A percentile compares a stretch with the other conserved stretches of the same genome.
phyloP scores from a whole-genome alignment of 164 flowering plant genomes.

The Santalum album region DNA sequence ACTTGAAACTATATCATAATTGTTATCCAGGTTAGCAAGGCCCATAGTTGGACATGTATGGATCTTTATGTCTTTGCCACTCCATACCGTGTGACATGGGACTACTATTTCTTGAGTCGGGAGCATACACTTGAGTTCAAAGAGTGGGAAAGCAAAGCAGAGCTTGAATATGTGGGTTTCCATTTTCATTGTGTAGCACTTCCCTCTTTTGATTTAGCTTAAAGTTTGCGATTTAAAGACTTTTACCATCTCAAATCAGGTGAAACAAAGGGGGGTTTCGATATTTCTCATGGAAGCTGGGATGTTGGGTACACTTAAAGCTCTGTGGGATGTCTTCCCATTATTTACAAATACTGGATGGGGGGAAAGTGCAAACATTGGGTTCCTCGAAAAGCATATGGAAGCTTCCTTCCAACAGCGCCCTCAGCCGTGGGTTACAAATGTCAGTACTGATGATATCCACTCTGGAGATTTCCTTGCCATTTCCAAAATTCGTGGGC shows the following conservation, averaged over 20 bases:
- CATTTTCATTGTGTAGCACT: not conserved
- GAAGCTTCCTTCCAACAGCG: conserved; percentile 70
- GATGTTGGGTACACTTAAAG: conserved; percentile 87
- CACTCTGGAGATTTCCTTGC: conserved; percentile 97
- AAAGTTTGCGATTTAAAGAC: not conserved
- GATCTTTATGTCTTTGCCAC: conserved; percentile 97
- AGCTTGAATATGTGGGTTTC: conserved; percentile 75
- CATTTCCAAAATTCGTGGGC: conserved; percentile 88
- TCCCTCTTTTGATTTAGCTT: not conserved
- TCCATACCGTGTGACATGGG: conserved; percentile 95
- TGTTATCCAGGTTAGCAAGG: conserved; percentile 45
- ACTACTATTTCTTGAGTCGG: conserved; percentile 68
- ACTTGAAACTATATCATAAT: too few species aligned
- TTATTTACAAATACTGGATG: conserved; percentile 84
- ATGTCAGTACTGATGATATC: conserved; percentile 58
- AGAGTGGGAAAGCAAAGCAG: conserved; percentile 81
- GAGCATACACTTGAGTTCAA: conserved; percentile 80
- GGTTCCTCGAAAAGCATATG: conserved; percentile 86
- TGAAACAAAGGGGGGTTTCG: conserved; percentile 69
- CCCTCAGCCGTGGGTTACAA: conserved; percentile 86
- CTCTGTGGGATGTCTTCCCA: conserved; percentile 94
- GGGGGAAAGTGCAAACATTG: conserved; percentile 90
- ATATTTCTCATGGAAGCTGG: conserved; percentile 98
- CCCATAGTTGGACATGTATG: conserved; percentile 98
- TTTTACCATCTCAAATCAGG: conserved; percentile 32